Evolutionary conservation across 2,329 filamentous ascomycete genomes (phyloP), one percentile per base, ranked within the genome.

Genomic region (Coniochaeta sp.): DNA sequence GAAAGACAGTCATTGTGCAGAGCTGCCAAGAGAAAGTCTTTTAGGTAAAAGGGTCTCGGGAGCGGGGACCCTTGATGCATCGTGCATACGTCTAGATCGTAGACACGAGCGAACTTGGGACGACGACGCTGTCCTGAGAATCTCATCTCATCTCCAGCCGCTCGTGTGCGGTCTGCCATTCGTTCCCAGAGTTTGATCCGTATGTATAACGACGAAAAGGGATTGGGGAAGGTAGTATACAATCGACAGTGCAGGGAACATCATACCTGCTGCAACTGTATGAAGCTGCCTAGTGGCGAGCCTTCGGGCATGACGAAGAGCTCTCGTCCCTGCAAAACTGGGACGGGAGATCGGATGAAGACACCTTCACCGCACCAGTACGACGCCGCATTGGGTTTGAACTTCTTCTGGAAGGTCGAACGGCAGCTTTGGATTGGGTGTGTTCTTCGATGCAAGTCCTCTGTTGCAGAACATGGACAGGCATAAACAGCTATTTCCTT

Each of bases 191-290:
- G 22, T 17, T 9, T 6, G 24, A 30, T 3, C 8, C 19, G 7
- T 22, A 30, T 52, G 47, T 52, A 30, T 14, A 22, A 52, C 8
- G 14, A 52, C 26, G 17, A 38, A 47, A 54, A 36, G 44, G 34
- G 10, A 59, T 38, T 22, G 40, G 36, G 30, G n/a, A 58, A 55
- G 38, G 57, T 44, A 60, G 47, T 58, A 38, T 60, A 44, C 55
- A 63, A 58, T 60, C 57, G 34, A 60, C 24, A 30, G 56, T 60
- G 62, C 60, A 60, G 55, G 62, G 63, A 65, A 62, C 62, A 60
- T 59, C 64, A 62, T 55, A 62, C 61, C 57, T 30, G 55, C 12
- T 59, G 38, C 47, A 44, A 60, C 56, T 36, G 30, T 4, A 42
- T 28, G 47, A 57, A 30, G 42, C 38, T 44, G 57, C 58, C 42